A percentile compares a stretch with the other conserved stretches of the same genome.
phyloP scores from a whole-genome alignment of 169 alveolate genomes.

The Plasmodium coatneyi region DNA sequence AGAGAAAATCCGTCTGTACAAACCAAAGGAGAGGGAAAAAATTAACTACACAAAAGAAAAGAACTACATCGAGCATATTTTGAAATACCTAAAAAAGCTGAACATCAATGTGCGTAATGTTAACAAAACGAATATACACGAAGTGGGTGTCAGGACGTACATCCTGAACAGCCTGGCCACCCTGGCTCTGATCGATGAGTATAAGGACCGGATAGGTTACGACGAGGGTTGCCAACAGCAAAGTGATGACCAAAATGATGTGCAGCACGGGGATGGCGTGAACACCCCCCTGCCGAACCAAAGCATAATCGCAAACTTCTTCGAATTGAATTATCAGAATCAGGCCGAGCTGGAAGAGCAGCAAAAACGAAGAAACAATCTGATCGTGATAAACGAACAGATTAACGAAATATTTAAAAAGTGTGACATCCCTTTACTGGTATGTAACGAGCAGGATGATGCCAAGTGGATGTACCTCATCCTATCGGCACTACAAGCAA shows the following conservation, averaged over 20 bases:
- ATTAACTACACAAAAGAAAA: constrained; percentile 51
- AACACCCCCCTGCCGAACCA: not conserved
- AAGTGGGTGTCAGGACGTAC: constrained; percentile 20
- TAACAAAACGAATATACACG: constrained; percentile 53
- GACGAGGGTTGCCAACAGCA: constrained; percentile 12
- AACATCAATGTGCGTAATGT: constrained; percentile 36
- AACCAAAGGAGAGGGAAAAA: constrained; percentile 74
- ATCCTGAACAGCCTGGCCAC: constrained; percentile 59
- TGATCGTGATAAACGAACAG: constrained; percentile 14
- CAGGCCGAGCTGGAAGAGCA: constrained; percentile 7
- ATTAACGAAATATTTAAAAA: constrained; percentile 59
- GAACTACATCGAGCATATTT: constrained; percentile 60
- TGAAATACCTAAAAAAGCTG: constrained; percentile 56
- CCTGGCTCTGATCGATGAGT: constrained; percentile 64
- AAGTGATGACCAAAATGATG: not conserved
- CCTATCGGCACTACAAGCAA: constrained; percentile 37
- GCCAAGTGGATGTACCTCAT: not conserved
- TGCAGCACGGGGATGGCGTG: not conserved
- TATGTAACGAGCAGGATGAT: not conserved
- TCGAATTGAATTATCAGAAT: constrained; percentile 24
- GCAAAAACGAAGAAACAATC: not conserved
- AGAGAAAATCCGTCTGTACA: constrained; percentile 61
- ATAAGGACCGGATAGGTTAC: constrained; percentile 27
- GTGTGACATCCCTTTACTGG: constrained; percentile 38
- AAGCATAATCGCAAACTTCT: constrained; percentile 12